These are phyloP conservation scores for Boechera divaricarpa DNA, from an alignment of 345 rosid genomes.

Conservation along the genomic window DNA sequence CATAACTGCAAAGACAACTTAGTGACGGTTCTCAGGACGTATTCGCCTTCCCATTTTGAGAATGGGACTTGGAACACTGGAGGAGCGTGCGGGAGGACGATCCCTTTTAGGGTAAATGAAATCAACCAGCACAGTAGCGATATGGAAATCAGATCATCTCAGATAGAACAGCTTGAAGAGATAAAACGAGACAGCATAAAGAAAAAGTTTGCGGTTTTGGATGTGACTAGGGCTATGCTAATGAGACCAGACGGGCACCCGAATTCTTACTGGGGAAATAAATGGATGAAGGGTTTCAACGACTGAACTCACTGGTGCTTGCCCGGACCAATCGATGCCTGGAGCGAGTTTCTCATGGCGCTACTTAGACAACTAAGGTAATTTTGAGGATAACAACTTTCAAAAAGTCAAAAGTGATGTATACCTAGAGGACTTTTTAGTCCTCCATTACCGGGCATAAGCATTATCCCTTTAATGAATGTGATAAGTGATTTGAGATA, in stretches of 20 bases:
- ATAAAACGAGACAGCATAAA: conserved; percentile 37
- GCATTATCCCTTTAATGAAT: no score
- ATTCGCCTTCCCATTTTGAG: conserved; percentile 80
- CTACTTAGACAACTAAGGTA: conserved; percentile 38
- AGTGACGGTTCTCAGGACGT: conserved; percentile 64
- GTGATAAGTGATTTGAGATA: no score
- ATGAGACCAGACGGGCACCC: conserved; percentile 86
- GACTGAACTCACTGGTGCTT: conserved; percentile 85
- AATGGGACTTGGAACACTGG: conserved; percentile 75
- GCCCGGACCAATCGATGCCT: conserved; percentile 70
- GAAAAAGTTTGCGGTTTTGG: conserved; percentile 55
- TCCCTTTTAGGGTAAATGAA: conserved; percentile 44
- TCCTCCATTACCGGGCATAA: no score
- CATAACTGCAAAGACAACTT: conserved; percentile 41
- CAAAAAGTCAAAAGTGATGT: no score
- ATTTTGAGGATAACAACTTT: conserved; percentile 4
- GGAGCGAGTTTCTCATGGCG: conserved; percentile 70
- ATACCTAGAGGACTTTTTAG: no score
- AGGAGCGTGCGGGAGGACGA: conserved; percentile 60
- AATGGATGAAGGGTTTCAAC: conserved; percentile 71
- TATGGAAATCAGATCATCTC: conserved; percentile 53
- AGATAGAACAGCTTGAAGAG: conserved; percentile 54
- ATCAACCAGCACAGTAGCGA: conserved; percentile 36
- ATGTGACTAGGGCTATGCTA: conserved; percentile 62
- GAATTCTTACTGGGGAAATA: conserved; percentile 61